Evolutionary conservation across 78 protist species (phyloP).

Genomic region (Dictyostelium discoideum): dicty_2.7 NC_007089.4:6351001-6351500

Average conservation of each 20-base stretch:
- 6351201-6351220: conserved; percentile 19
- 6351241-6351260: conserved; percentile 31
- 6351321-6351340: not conserved
- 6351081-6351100: not conserved
- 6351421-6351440: not conserved
- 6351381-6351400: conserved; percentile 27
- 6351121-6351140: not conserved
- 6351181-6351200: not conserved
- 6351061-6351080: not conserved
- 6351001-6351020: not conserved
- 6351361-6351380: conserved; percentile 3
- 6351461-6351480: too few relatives aligned
- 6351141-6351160: not conserved
- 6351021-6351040: not conserved
- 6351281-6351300: conserved; percentile 29
- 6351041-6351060: not conserved
- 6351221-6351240: not conserved
- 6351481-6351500: too few relatives aligned
- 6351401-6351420: not conserved
- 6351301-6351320: not conserved
- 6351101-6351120: not conserved
- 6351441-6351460: too few relatives aligned
- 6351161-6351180: not conserved
- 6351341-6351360: conserved; percentile 4
- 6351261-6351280: not conserved